Evolutionary conservation across 257 asterid genomes (phyloP).

Genomic region (Oldenlandia corymbosa): DNA sequence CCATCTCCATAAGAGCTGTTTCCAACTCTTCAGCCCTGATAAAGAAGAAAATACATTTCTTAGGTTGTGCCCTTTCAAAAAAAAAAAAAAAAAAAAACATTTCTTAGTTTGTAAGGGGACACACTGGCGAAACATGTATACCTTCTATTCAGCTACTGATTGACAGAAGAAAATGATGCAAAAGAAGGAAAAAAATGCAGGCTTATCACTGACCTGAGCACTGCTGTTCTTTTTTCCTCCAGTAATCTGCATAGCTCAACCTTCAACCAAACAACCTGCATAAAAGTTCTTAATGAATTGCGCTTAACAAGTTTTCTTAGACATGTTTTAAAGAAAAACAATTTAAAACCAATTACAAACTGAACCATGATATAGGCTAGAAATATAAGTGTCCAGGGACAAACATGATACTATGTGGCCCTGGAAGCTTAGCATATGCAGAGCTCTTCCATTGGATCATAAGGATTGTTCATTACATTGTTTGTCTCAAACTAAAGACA

Average conservation of each 20-base stretch:
- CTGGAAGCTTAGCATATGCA: too few relatives aligned
- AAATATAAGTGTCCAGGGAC: too few relatives aligned
- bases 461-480: too few relatives aligned
- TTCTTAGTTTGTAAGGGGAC: too few relatives aligned
- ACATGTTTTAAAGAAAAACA: conserved; percentile 2
- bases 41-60: too few relatives aligned
- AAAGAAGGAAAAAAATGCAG: not conserved
- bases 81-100: too few relatives aligned
- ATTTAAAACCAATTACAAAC: conserved; percentile 7
- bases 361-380: too few relatives aligned
- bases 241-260: conserved; percentile 71
- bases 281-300: conserved; percentile 28
- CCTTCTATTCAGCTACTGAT: not conserved
- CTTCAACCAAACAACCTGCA: conserved; percentile 86
- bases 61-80: too few relatives aligned
- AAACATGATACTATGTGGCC: too few relatives aligned
- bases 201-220: conserved; percentile 77
- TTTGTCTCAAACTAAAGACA: too few relatives aligned
- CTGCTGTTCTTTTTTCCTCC: conserved; percentile 80
- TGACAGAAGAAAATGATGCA: not conserved
- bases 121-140: too few relatives aligned
- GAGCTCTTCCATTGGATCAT: too few relatives aligned
- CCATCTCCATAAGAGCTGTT: conserved; percentile 87
- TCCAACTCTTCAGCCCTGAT: conserved; percentile 88
- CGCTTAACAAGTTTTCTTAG: conserved; percentile 9